Evolutionary conservation across 2,329 filamentous ascomycete species (phyloP), one percentile per base, ranked within the genome.

Genomic region (Sclerotinia subarctica): DNA sequence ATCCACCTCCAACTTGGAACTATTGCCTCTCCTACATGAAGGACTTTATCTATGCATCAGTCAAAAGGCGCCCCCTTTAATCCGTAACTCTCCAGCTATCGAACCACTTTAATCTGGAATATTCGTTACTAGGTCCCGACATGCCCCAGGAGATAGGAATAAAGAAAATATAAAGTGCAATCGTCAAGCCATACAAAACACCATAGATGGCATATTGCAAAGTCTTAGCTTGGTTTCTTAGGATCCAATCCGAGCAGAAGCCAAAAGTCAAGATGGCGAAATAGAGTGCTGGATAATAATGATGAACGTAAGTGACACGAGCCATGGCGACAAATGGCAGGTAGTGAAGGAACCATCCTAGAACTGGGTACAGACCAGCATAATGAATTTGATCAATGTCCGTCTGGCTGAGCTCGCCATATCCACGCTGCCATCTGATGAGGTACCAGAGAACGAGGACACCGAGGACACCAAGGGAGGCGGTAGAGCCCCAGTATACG

Each of bases 281-380:
- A 83, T 98, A 99, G 15, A 99, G 87, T 13, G 95, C 95, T 15
- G 95, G 95, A 80, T 98, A 99, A 84, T 99, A 99, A 82, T 99
- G 95, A 80, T 99, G 95, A 66, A 99, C 95, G 77, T 99, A 99
- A 21, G 95, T 99, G 70, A 99, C 95, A 84, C 95, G 92, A 15
- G 93, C 95, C 96, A 99, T 99, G 77, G 95, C 88, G 76, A 97
- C 87, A 80, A 98, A 99, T 0, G 95, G 95, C 71, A 97, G 82
- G 79, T 97, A 99, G 81, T 99, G 95, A 60, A 99, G 85, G 80
- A 97, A 89, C 95, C 95, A 99, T 71, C 95, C 95, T 67, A 95
- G 85, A 68, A 94, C 84, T 11, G 95, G 94, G 80, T 99, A 99
- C 69, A 99, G 78, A 60, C 92, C 95, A 15, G 94, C 85, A 80